These are phyloP conservation scores for Penicillium capsulatum DNA, from an alignment of 2,329 filamentous ascomycete genomes.

Conservation along the genomic window DNA sequence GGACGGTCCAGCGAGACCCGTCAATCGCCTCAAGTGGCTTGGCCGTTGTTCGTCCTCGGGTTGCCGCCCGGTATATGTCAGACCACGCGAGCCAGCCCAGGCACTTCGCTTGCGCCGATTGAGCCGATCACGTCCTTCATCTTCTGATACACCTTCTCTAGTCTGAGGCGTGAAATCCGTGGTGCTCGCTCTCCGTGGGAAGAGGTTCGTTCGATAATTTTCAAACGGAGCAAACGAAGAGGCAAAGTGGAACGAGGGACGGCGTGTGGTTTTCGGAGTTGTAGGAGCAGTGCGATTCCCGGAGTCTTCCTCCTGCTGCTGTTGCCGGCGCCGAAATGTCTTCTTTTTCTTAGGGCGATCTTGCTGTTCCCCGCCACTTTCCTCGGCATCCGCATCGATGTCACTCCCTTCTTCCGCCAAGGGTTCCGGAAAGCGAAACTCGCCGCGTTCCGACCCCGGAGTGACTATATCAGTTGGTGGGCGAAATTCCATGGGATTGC, in stretches of 20 bases:
- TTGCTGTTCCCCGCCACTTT: conserved; percentile 74
- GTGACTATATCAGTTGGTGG: conserved; percentile 40
- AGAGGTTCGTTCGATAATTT: conserved; percentile 46
- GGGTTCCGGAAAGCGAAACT: conserved; percentile 52
- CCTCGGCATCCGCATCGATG: conserved; percentile 74
- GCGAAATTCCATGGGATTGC: conserved; percentile 40
- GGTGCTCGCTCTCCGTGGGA: conserved; percentile 63
- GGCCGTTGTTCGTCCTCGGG: conserved; percentile 54
- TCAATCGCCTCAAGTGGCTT: conserved; percentile 63
- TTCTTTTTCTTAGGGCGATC: conserved; percentile 57
- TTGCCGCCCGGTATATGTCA: conserved; percentile 48
- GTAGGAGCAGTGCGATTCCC: conserved; percentile 62
- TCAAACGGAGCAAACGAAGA: conserved; percentile 48
- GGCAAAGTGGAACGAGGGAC: conserved; percentile 39
- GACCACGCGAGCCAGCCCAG: conserved; percentile 50
- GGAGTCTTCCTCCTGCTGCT: conserved; percentile 48
- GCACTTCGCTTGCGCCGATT: conserved; percentile 58
- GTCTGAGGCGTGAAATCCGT: conserved; percentile 54
- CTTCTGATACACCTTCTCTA: conserved; percentile 67
- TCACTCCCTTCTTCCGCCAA: conserved; percentile 62
- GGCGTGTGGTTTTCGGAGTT: conserved; percentile 53
- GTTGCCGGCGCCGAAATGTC: conserved; percentile 52
- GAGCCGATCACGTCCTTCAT: conserved; percentile 65
- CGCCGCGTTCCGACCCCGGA: conserved; percentile 48
- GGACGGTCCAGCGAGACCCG: conserved; percentile 60